A percentile compares a stretch with the other conserved stretches of the same genome.
These are phyloP conservation scores for Talaromyces sp. DNA, from an alignment of 2,329 filamentous ascomycete genomes.

Conservation along the genomic window DNA sequence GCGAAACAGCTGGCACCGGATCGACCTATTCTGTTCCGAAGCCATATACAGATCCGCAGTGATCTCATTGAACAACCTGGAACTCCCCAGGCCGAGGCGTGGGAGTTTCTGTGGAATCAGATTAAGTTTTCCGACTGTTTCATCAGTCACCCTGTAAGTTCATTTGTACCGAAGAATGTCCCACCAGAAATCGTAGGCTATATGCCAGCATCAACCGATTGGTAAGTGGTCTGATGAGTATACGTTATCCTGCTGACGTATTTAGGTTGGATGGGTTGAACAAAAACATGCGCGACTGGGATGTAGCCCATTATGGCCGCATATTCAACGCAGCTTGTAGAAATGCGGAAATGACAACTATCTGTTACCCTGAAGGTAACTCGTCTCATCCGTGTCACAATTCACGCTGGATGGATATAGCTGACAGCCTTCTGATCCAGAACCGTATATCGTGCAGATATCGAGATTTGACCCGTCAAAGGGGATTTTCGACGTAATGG, in stretches of 20 bases:
- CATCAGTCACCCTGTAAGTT: slow-evolving; percentile 77
- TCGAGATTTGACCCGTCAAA: slow-evolving; percentile 84
- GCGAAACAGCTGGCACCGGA: slow-evolving; percentile 71
- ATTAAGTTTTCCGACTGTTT: slow-evolving; percentile 75
- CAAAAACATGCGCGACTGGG: slow-evolving; percentile 71
- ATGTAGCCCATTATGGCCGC: slow-evolving; percentile 72
- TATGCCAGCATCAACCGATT: slow-evolving; percentile 80
- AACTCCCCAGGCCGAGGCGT: slow-evolving; percentile 71
- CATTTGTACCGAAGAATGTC: slow-evolving; percentile 73
- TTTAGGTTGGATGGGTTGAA: slow-evolving; percentile 74
- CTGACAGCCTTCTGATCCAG: slow-evolving; percentile 40
- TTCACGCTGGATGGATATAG: too few species aligned
- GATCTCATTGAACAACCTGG: slow-evolving; percentile 67
- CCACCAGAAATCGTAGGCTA: slow-evolving; percentile 69
- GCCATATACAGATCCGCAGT: slow-evolving; percentile 79
- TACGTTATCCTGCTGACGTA: slow-evolving; percentile 22
- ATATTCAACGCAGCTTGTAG: slow-evolving; percentile 68
- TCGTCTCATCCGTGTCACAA: not conserved
- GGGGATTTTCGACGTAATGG: slow-evolving; percentile 76
- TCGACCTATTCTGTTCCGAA: slow-evolving; percentile 78
- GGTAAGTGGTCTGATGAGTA: slow-evolving; percentile 47
- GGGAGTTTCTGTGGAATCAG: slow-evolving; percentile 73
- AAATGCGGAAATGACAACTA: slow-evolving; percentile 54
- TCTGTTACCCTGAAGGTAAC: slow-evolving; percentile 43
- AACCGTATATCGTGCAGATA: slow-evolving; percentile 77